Conservation (phyloP, 1,284 basidiomycete species). For the Meira nashicola region DNA sequence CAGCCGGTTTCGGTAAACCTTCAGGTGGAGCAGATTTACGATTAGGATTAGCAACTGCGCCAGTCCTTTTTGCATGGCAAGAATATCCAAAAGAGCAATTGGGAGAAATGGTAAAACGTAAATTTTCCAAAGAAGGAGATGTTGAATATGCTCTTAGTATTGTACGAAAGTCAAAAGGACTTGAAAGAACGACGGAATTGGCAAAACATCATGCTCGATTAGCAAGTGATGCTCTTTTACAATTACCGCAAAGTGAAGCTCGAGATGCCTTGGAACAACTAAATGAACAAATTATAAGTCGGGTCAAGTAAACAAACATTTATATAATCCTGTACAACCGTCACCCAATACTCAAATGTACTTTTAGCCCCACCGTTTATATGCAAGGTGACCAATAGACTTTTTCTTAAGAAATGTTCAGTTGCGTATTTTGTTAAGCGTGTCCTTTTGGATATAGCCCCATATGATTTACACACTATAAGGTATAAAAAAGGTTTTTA, state of each 20-base stretch:
- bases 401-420: too few species aligned
- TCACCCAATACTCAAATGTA: too few species aligned
- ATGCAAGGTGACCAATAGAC: too few species aligned
- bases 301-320: constrained; percentile 29
- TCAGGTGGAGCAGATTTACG: constrained; percentile 74
- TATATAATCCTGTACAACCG: too few species aligned
- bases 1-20: constrained; percentile 71
- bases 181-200: constrained; percentile 41
- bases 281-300: constrained; percentile 39
- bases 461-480: too few species aligned
- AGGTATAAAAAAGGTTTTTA: too few species aligned
- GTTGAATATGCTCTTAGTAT: constrained; percentile 60
- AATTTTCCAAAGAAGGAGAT: constrained; percentile 77
- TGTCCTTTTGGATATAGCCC: too few species aligned
- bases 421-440: too few species aligned
- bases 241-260: constrained; percentile 39
- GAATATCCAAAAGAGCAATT: constrained; percentile 64
- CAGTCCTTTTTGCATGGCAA: constrained; percentile 90
- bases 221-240: constrained; percentile 27
- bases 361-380: too few species aligned
- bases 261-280: constrained; percentile 35
- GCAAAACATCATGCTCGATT: constrained; percentile 40
- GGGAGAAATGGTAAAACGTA: constrained; percentile 72
- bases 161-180: constrained; percentile 34
- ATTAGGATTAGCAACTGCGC: constrained; percentile 83